phyloP scores from a whole-genome alignment of 2,329 filamentous ascomycete species.

The Alternaria viburni region DNA sequence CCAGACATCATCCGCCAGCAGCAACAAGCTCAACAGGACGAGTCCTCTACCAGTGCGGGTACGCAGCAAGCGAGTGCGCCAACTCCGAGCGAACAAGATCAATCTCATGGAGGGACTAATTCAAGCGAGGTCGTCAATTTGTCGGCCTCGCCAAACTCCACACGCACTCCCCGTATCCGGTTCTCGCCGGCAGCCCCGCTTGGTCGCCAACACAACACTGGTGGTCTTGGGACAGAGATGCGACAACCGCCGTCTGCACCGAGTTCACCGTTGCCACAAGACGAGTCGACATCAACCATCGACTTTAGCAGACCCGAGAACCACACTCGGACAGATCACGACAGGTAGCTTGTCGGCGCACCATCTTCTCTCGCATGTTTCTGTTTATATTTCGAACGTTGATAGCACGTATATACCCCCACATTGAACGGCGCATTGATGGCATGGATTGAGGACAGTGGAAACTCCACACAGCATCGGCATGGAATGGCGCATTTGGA shows the following conservation, averaged over 20 bases:
- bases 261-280: background rate
- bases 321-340: constrained; percentile 34
- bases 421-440: constrained; percentile 28
- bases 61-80: constrained; percentile 24
- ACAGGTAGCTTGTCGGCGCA: constrained; percentile 29
- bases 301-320: constrained; percentile 11
- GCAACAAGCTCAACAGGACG: constrained; percentile 26
- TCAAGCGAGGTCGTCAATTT: constrained; percentile 17
- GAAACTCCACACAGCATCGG: constrained; percentile 30
- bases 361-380: constrained; percentile 20
- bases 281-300: constrained; percentile 6
- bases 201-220: constrained; percentile 15
- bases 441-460: constrained; percentile 11
- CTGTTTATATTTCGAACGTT: constrained; percentile 29
- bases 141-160: constrained; percentile 17
- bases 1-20: constrained; percentile 47
- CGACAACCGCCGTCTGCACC: background rate
- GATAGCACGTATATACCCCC: constrained; percentile 32
- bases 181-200: constrained; percentile 29
- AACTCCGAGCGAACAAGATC: constrained; percentile 24
- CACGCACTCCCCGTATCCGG: constrained; percentile 30
- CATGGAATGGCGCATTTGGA: constrained; percentile 33
- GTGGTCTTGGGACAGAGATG: constrained; percentile 23
- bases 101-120: constrained; percentile 11
- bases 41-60: constrained; percentile 17